Conservation (phyloP, 169 alveolate genomes). For the Cryptosporidium viatorum region DNA sequence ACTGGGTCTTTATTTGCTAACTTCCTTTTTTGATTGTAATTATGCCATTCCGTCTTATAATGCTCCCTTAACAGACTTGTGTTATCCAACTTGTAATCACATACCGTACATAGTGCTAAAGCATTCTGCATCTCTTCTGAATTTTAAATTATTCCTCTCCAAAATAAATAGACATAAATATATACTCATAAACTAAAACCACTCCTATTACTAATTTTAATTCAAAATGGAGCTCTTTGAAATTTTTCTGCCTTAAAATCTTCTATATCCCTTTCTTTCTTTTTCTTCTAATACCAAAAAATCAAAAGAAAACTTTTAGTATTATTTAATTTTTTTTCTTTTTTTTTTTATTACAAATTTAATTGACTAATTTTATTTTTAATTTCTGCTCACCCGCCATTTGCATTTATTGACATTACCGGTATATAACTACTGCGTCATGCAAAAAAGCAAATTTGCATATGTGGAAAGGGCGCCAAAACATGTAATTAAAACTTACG, state of each 20-base stretch:
- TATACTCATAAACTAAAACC: not conserved
- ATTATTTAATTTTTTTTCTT: not conserved
- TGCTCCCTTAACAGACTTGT: conserved; percentile 63
- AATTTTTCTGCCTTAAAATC: not conserved
- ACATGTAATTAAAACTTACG: not conserved
- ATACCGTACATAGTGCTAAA: conserved; percentile 59
- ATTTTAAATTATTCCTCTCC: not conserved
- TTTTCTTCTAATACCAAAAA: not conserved
- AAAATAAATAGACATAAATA: not conserved
- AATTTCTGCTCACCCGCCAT: not conserved
- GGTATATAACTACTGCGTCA: conserved; percentile 21
- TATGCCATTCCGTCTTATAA: conserved; percentile 89
- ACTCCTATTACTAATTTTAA: too few relatives aligned
- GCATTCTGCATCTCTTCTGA: conserved; percentile 15
- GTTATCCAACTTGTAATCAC: conserved; percentile 9
- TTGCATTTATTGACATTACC: conserved; percentile 19
- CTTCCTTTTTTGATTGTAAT: conserved; percentile 86
- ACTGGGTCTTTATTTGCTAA: conserved; percentile 76
- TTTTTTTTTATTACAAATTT: not conserved
- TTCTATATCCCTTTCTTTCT: not conserved
- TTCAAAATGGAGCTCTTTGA: too few relatives aligned
- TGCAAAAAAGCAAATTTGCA: conserved; percentile 10
- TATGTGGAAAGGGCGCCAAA: not conserved
- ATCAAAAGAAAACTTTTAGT: not conserved
- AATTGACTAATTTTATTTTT: not conserved